Percentiles rank a stretch among this genome's conserved stretches.
Conservation (phyloP, 2,329 filamentous ascomycete genomes). For the Hypoxylon sp. region DNA sequence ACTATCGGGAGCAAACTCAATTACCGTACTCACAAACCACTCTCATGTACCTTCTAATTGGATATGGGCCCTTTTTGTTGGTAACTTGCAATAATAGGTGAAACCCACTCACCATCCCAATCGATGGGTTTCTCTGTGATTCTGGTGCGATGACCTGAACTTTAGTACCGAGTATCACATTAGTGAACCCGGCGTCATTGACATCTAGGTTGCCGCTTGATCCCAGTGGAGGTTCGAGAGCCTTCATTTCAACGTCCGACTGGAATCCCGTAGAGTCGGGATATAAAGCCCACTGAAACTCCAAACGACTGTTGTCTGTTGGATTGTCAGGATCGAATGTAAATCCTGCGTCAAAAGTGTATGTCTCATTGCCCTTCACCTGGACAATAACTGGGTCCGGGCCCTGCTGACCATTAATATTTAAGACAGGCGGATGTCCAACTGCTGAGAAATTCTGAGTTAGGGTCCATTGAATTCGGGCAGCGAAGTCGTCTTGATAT, state of each 20-base stretch:
- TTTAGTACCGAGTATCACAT: conserved; percentile 12
- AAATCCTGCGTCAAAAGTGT: conserved; percentile 18
- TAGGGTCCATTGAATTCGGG: conserved; percentile 29
- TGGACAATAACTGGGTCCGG: conserved; percentile 8
- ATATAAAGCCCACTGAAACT: conserved; percentile 16
- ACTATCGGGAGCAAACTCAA: neutral
- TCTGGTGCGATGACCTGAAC: conserved; percentile 4
- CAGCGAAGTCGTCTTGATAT: conserved; percentile 29
- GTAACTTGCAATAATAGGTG: conserved; percentile 21
- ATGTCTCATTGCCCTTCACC: conserved; percentile 10
- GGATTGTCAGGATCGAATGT: conserved; percentile 16
- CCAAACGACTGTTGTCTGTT: conserved; percentile 7
- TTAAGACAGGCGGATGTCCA: conserved; percentile 18
- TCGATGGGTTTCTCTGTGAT: neutral
- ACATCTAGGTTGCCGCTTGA: neutral
- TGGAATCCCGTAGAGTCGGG: neutral
- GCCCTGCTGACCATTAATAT: conserved; percentile 15
- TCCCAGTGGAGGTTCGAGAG: neutral
- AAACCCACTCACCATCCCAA: neutral
- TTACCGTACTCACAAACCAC: conserved; percentile 22
- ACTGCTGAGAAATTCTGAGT: conserved; percentile 10
- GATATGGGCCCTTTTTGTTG: conserved; percentile 15
- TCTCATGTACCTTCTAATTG: conserved; percentile 26
- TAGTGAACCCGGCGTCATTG: conserved; percentile 8
- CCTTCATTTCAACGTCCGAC: conserved; percentile 3